Conservation (phyloP, 805 yeast species). For the Zygosaccharomyces kombuchaensis region DNA sequence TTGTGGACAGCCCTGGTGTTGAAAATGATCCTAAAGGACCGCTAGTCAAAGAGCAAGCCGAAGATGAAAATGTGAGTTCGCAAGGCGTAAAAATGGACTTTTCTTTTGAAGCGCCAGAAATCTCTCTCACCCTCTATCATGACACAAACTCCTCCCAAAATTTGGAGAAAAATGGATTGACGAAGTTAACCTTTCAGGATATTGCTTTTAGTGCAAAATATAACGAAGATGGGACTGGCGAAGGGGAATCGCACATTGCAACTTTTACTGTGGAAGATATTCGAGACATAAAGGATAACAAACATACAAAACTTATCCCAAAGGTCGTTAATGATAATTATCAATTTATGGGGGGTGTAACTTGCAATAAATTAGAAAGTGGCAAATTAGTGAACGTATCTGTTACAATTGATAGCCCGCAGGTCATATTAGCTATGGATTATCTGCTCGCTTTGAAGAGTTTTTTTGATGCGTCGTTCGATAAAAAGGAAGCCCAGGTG, state of each 20-base stretch:
- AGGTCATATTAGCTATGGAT: slow-evolving; percentile 77
- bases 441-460: slow-evolving; percentile 70
- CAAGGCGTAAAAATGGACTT: slow-evolving; percentile 34
- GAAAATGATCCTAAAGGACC: slow-evolving; percentile 12
- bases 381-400: slow-evolving; percentile 47
- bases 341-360: slow-evolving; percentile 62
- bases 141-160: slow-evolving; percentile 39
- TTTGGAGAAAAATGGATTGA: slow-evolving; percentile 43
- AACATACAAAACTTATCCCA: slow-evolving; percentile 79
- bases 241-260: slow-evolving; percentile 57
- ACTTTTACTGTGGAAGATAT: slow-evolving; percentile 78
- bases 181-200: slow-evolving; percentile 57
- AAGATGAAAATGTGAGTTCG: slow-evolving; percentile 1
- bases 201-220: slow-evolving; percentile 48
- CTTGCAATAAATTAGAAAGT: slow-evolving; percentile 39
- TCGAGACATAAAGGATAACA: slow-evolving; percentile 56
- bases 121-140: slow-evolving; percentile 59
- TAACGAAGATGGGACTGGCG: slow-evolving; percentile 51
- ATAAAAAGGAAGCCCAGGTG: slow-evolving; percentile 10
- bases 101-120: slow-evolving; percentile 54
- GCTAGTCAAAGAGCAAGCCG: neutral
- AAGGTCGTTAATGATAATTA: slow-evolving; percentile 53
- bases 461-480: slow-evolving; percentile 52
- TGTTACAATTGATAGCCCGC: slow-evolving; percentile 74
- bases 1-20: slow-evolving; percentile 33